Percentiles rank a stretch among this genome's conserved stretches.
Evolutionary conservation across 768 basidiomycete species (phyloP).

Genomic region (Fibroporia radiculosa): DNA sequence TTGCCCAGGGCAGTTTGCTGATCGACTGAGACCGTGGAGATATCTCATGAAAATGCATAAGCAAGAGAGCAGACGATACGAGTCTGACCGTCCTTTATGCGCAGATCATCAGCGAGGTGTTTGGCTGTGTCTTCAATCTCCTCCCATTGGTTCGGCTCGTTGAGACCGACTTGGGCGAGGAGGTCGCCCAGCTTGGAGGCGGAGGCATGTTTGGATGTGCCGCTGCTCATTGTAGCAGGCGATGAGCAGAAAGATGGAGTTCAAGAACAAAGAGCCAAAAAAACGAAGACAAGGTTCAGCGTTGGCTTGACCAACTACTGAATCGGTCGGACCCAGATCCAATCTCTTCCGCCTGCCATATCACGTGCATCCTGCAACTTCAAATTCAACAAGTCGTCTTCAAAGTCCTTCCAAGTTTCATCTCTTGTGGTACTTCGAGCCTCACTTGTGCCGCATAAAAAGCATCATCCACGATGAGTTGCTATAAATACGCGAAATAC

Average conservation of each 20-base stretch:
- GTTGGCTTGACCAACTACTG: neutral
- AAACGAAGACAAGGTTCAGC: constrained; percentile 4
- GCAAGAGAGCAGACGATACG: constrained; percentile 8
- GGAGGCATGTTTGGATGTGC: constrained; percentile 11
- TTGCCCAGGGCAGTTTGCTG: constrained; percentile 63
- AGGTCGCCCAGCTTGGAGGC: constrained; percentile 27
- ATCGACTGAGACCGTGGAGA: constrained; percentile 40
- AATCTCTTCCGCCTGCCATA: too few relatives aligned
- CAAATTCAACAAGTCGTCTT: too few relatives aligned
- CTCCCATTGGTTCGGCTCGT: constrained; percentile 35
- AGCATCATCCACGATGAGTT: too few relatives aligned
- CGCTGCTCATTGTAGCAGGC: constrained; percentile 10
- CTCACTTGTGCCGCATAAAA: too few relatives aligned
- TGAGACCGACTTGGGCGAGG: constrained; percentile 25
- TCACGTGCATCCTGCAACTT: too few relatives aligned
- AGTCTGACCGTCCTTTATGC: constrained; percentile 38
- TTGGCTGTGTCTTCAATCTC: constrained; percentile 44
- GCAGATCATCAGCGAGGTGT: constrained; percentile 54
- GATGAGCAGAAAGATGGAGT: neutral
- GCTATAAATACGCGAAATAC: too few relatives aligned
- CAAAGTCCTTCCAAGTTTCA: too few relatives aligned
- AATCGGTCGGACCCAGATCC: constrained; percentile 3
- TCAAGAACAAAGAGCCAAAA: constrained; percentile 4
- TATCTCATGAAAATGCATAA: constrained; percentile 5
- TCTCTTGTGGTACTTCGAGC: too few relatives aligned